phyloP scores from a whole-genome alignment of 1,284 basidiomycete species.

The Cutaneotrichosporon daszewskae region DNA sequence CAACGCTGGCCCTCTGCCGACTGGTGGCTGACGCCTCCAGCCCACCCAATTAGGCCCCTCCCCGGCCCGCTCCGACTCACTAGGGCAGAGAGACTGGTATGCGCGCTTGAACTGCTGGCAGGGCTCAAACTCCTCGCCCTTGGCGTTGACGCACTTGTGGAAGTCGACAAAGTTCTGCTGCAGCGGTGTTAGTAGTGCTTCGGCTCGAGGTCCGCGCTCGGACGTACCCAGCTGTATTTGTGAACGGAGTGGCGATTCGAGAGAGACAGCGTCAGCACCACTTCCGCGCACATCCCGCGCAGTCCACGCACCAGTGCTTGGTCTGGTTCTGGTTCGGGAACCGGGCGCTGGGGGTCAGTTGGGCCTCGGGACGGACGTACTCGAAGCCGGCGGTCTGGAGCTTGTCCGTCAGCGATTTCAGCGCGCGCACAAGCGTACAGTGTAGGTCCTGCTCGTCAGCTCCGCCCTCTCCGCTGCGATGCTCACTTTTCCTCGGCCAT shows the following conservation, averaged over 20 bases:
- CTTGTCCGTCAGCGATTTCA: conserved; percentile 16
- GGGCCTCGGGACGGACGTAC: conserved; percentile 25
- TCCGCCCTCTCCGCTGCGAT: not conserved
- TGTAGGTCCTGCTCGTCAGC: conserved; percentile 37
- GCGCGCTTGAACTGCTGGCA: conserved; percentile 99
- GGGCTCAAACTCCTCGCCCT: conserved; percentile 94
- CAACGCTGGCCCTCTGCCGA: conserved; percentile 7
- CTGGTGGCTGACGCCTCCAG: not conserved
- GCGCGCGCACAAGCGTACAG: conserved; percentile 29
- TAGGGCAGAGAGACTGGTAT: conserved; percentile 96
- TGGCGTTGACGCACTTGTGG: conserved; percentile 94
- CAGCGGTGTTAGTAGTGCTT: conserved; percentile 33
- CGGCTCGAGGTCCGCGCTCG: too few relatives aligned
- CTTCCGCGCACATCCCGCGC: not conserved
- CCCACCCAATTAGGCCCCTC: not conserved
- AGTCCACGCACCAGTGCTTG: conserved; percentile 69
- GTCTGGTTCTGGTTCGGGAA: conserved; percentile 97
- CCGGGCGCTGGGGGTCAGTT: conserved; percentile 57
- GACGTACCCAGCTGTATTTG: conserved; percentile 18
- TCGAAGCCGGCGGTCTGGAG: conserved; percentile 50
- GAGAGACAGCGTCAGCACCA: conserved; percentile 1
- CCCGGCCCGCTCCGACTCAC: conserved; percentile 55
- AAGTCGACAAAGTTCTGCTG: conserved; percentile 97
- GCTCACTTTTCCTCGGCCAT: conserved; percentile 44
- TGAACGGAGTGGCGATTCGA: too few relatives aligned